Conservation (phyloP, 1,284 basidiomycete genomes). For the Tetrapyrgos nigripes region DNA sequence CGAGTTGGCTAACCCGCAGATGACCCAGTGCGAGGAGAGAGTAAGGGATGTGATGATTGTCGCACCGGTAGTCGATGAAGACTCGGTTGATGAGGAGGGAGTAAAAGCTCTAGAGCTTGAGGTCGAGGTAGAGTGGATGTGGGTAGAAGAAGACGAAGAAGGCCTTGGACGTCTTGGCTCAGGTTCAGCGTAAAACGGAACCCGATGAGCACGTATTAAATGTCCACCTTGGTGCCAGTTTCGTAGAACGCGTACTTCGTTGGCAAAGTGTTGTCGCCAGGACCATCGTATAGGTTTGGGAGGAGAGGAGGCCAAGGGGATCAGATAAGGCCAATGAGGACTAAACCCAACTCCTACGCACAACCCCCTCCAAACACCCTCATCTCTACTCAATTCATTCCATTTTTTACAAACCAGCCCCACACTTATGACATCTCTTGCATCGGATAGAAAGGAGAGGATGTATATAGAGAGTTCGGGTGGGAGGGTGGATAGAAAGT, state of each 20-base stretch:
- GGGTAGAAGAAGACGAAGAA: background rate
- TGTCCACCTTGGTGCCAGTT: constrained; percentile 89
- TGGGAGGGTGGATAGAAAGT: constrained; percentile 86
- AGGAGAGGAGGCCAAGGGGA: constrained; percentile 3
- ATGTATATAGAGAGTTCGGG: constrained; percentile 86
- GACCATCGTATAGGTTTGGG: constrained; percentile 10
- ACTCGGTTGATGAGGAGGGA: too few species aligned
- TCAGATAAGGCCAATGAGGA: constrained; percentile 39
- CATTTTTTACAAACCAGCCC: constrained; percentile 81
- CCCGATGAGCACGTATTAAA: constrained; percentile 77
- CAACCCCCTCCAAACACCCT: constrained; percentile 86
- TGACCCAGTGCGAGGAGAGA: constrained; percentile 85
- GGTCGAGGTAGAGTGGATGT: too few species aligned
- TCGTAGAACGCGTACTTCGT: constrained; percentile 42
- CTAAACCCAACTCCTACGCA: constrained; percentile 58
- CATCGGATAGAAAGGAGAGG: constrained; percentile 85
- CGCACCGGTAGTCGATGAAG: constrained; percentile 45
- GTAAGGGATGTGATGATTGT: constrained; percentile 90
- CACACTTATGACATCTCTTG: constrained; percentile 76
- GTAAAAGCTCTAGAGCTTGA: too few species aligned
- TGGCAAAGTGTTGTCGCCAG: constrained; percentile 41
- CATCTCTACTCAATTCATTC: constrained; percentile 82
- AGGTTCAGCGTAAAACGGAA: constrained; percentile 43
- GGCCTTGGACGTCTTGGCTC: constrained; percentile 13
- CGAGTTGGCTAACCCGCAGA: constrained; percentile 90